phyloP scores from a whole-genome alignment of 257 asterid species.

The Ehretia macrophylla region DNA sequence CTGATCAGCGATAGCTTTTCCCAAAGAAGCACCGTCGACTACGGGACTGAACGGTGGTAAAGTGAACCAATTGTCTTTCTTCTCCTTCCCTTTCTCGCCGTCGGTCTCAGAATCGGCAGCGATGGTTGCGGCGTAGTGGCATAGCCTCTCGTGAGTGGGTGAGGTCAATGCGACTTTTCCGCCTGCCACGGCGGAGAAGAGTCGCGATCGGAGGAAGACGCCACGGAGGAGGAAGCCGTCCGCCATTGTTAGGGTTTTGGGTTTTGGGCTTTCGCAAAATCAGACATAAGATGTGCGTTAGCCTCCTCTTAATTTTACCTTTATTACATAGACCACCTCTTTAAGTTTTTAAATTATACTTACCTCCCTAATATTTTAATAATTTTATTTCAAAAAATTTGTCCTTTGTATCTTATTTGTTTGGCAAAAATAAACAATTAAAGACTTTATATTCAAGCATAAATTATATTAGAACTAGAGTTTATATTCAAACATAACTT shows the following conservation, averaged over 20 bases:
- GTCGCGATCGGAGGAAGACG: conserved; percentile 33
- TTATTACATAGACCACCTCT: neutral
- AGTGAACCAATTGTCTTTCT: conserved; percentile 42
- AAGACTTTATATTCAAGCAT: too few species aligned
- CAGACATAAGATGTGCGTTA: too few species aligned
- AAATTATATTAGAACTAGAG: too few species aligned
- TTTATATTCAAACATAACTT: too few species aligned
- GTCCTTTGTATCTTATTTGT: too few species aligned
- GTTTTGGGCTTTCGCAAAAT: conserved; percentile 3
- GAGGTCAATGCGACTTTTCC: neutral
- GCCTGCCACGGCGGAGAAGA: conserved; percentile 18
- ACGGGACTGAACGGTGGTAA: conserved; percentile 59
- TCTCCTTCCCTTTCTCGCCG: conserved; percentile 20
- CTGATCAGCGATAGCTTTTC: conserved; percentile 17
- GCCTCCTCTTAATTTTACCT: too few species aligned
- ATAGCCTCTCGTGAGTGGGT: conserved; percentile 7
- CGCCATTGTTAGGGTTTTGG: conserved; percentile 41
- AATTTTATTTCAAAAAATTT: neutral
- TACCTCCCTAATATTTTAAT: neutral
- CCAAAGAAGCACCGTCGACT: conserved; percentile 50
- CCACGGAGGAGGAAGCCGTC: conserved; percentile 41
- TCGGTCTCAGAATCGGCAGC: conserved; percentile 17
- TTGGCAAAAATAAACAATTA: too few species aligned
- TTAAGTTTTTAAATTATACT: neutral
- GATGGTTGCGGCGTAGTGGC: conserved; percentile 24